Evolutionary conservation across 805 yeast species (phyloP).

Genomic region (Nakazawaea ambrosiae): DNA sequence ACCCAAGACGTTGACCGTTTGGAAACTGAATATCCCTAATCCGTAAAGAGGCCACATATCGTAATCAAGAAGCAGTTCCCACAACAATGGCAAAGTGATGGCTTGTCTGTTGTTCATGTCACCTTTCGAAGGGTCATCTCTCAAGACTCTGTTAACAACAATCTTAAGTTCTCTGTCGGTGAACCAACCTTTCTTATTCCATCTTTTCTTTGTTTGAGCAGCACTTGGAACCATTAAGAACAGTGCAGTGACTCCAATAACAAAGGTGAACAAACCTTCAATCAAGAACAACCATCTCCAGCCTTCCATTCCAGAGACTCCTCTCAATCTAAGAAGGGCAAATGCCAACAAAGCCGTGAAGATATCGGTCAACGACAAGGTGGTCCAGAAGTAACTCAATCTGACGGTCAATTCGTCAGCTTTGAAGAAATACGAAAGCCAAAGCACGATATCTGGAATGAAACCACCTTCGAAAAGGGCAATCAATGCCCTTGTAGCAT

Average conservation of each 20-base stretch:
- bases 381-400: constrained; percentile 44
- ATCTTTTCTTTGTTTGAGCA: constrained; percentile 43
- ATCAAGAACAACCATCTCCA: constrained; percentile 31
- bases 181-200: constrained; percentile 41
- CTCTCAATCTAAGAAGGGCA: constrained; percentile 34
- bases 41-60: constrained; percentile 50
- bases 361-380: constrained; percentile 33
- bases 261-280: constrained; percentile 21
- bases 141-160: constrained; percentile 30
- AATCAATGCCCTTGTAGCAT: constrained; percentile 23
- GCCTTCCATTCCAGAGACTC: constrained; percentile 21
- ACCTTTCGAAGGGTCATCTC: constrained; percentile 43
- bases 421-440: constrained; percentile 30
- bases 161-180: constrained; percentile 31
- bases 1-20: constrained; percentile 29
- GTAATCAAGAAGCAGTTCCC: constrained; percentile 36
- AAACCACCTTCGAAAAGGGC: constrained; percentile 30
- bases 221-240: constrained; percentile 51
- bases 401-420: constrained; percentile 37
- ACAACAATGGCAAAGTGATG: constrained; percentile 31
- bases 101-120: constrained; percentile 60
- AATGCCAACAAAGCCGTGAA: constrained; percentile 39
- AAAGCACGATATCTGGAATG: constrained; percentile 25
- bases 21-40: constrained; percentile 35
- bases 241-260: constrained; percentile 38